These are phyloP conservation scores for Fraxinus anomala DNA, from an alignment of 257 asterid genomes.

Conservation along the genomic window DNA sequence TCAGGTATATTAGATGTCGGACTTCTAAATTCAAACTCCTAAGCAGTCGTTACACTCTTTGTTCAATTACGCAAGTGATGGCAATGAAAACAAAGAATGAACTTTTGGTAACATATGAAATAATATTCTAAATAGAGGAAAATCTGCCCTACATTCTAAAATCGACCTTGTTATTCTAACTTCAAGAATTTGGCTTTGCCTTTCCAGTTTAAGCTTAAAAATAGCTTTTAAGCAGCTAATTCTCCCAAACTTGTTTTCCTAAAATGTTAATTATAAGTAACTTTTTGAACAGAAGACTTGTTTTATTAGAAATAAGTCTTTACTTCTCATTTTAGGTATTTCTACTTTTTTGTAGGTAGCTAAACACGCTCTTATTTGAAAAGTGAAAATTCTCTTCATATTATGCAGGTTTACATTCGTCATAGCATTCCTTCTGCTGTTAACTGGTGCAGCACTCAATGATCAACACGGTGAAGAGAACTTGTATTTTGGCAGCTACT, in stretches of 20 bases:
- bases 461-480: conserved; percentile 81
- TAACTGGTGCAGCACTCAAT: conserved; percentile 91
- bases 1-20: neutral
- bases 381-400: neutral
- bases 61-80: neutral
- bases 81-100: neutral
- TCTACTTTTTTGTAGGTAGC: neutral
- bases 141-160: neutral
- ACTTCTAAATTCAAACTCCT: neutral
- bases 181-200: neutral
- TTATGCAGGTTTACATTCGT: conserved; percentile 84
- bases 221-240: neutral
- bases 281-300: neutral
- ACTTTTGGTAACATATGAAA: neutral
- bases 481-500: conserved; percentile 63
- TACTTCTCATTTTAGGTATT: neutral
- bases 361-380: neutral
- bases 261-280: too few relatives aligned
- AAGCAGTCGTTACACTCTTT: neutral
- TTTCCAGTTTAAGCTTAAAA: neutral
- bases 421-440: conserved; percentile 74
- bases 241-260: neutral
- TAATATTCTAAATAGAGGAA: neutral
- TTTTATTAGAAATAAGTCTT: neutral
- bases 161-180: neutral